Evolutionary conservation across 306 rosid genomes (phyloP).

Genomic region (Trichosanthes truncata): DNA sequence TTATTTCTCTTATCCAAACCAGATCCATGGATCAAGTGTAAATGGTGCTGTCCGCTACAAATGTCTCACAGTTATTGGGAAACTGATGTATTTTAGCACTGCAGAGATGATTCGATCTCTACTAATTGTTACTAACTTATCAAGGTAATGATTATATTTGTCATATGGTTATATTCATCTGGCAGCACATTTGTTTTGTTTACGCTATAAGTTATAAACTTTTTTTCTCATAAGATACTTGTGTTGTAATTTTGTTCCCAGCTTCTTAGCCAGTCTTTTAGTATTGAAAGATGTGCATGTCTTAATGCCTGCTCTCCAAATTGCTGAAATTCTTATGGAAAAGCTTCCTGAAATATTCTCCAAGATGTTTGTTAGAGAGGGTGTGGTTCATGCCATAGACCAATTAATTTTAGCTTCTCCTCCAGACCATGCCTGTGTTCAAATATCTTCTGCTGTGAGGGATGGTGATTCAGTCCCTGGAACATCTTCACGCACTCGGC

Average conservation of each 20-base stretch:
- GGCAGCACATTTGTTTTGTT: background rate
- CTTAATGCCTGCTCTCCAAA: slow-evolving; percentile 79
- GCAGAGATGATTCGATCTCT: slow-evolving; percentile 90
- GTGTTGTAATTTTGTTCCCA: slow-evolving; percentile 17
- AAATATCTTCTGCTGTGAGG: slow-evolving; percentile 55
- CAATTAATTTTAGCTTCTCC: slow-evolving; percentile 62
- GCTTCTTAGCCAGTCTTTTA: slow-evolving; percentile 87
- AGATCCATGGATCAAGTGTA: slow-evolving; percentile 94
- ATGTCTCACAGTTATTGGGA: slow-evolving; percentile 82
- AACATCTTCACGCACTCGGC: slow-evolving; percentile 66
- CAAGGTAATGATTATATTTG: slow-evolving; percentile 44
- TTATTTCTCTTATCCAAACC: slow-evolving; percentile 13
- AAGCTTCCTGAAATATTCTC: slow-evolving; percentile 79
- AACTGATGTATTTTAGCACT: slow-evolving; percentile 75
- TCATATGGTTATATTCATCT: background rate
- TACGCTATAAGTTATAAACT: background rate
- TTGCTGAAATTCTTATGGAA: slow-evolving; percentile 90
- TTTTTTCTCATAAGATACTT: background rate
- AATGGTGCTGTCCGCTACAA: slow-evolving; percentile 89
- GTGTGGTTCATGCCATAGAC: slow-evolving; percentile 92
- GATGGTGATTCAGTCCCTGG: slow-evolving; percentile 55
- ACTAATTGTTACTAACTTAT: slow-evolving; percentile 58
- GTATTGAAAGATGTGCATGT: slow-evolving; percentile 93
- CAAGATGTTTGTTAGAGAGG: slow-evolving; percentile 87
- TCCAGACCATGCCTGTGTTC: slow-evolving; percentile 37